Base-by-base conservation (phyloP, 257 asterid genomes). In the Cynanchum wilfordii region DNA sequence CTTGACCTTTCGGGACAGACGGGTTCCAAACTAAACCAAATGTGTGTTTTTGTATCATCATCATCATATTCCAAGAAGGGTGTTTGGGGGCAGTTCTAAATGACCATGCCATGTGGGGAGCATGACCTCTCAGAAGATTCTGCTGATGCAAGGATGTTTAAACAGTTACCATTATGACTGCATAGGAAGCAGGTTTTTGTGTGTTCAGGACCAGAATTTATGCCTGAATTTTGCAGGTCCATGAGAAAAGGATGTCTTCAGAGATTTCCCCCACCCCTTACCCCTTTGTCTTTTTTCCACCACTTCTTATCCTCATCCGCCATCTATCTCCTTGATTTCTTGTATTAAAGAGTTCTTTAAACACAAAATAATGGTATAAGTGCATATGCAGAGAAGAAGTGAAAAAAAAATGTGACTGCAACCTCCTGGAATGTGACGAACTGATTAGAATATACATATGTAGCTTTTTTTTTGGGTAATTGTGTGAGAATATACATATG, bases 221-320 rank as follows among this genome's bases (percentile, higher is more conserved):
- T 85, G 96, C 90, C 88, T 79, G 72, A 45, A 30, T 75, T 79
- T 81, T 80, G 89, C 89, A 84, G 87, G 79, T 40, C 85, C 90
- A 87, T 84, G 84, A 82, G 78, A 76, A 83, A 78, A 79, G 81
- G 81, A 82, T 79, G 90, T 81, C 81, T 81, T 72, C 62, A 68
- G 60, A 16, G 50, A 55, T 72, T 55, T 66, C 22, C 4, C 24
- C 2, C 24, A 2, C 57, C 1, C 22, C 2, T 51, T 20, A 16
- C n/a, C 2, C 3, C 49, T 47, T 73, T 29, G 38, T n/a, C 65
- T 76, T 45, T 71, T 77, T 65, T 80, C 38, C 47, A 42, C 11
- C 47, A 42, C 11, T 42, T 42, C 47, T 42, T 1, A 51, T 60
- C 29, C 74, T 24, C 49, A 27, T 49, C 60, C 60, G 5, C 77